A percentile compares a stretch with the other conserved stretches of the same genome.
Evolutionary conservation across 441 rosid species (phyloP).

Genomic region (Croton setiger): DNA sequence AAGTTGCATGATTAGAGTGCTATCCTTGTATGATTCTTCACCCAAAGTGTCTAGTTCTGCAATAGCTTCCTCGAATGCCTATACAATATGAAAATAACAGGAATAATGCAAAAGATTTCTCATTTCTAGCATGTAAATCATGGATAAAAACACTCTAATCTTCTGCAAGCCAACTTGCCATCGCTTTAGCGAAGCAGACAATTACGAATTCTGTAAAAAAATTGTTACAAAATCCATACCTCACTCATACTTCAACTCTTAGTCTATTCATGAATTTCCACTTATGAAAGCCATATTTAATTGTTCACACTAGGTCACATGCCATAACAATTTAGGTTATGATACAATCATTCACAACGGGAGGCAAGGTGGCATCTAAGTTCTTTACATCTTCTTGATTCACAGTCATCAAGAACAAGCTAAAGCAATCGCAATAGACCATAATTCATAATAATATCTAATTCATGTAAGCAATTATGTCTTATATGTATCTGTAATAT

Average conservation of each 20-base stretch:
- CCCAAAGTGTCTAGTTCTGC: conserved; percentile 86
- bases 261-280: background rate
- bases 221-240: background rate
- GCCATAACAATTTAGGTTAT: background rate
- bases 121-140: background rate
- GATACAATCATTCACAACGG: background rate
- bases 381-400: background rate
- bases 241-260: background rate
- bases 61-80: conserved; percentile 93
- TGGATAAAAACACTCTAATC: background rate
- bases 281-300: background rate
- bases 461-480: background rate
- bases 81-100: background rate
- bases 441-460: background rate
- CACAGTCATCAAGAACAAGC: background rate
- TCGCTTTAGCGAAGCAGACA: background rate
- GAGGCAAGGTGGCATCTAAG: background rate
- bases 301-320: background rate
- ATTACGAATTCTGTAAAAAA: background rate
- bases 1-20: conserved; percentile 90
- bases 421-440: background rate
- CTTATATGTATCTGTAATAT: background rate
- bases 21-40: conserved; percentile 87
- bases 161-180: background rate
- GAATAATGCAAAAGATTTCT: conserved; percentile 6